A percentile compares a stretch with the other conserved stretches of the same genome.
These are phyloP conservation scores for Cucurbita maxima DNA, from an alignment of 306 rosid species.

Conservation along the genomic window DNA sequence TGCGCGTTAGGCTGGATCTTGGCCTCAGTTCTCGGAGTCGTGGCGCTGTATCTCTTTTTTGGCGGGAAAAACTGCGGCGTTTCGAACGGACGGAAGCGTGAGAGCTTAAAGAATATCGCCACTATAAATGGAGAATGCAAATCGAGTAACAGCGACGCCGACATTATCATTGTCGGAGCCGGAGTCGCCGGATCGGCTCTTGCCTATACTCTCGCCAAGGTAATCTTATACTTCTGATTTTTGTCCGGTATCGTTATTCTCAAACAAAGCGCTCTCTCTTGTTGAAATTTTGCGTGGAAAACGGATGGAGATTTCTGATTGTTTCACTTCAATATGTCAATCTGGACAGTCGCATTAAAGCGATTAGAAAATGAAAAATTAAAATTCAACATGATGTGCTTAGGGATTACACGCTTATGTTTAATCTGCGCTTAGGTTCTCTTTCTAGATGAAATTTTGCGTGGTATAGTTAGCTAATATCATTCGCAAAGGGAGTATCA, in stretches of 20 bases:
- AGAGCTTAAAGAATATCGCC: conserved; percentile 20
- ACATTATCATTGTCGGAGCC: conserved; percentile 83
- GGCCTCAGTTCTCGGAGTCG: conserved; percentile 21
- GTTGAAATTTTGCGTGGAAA: not conserved
- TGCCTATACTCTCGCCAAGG: conserved; percentile 91
- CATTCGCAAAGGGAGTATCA: not conserved
- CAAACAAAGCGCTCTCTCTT: not conserved
- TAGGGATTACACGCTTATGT: not conserved
- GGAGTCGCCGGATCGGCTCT: conserved; percentile 95
- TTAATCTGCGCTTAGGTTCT: not conserved
- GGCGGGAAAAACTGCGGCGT: conserved; percentile 7
- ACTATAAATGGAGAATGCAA: conserved; percentile 40
- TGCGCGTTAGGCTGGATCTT: conserved; percentile 36
- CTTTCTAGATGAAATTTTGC: not conserved
- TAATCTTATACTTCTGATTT: conserved; percentile 1
- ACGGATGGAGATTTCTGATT: not conserved
- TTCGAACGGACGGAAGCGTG: conserved; percentile 13
- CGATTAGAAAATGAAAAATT: not conserved
- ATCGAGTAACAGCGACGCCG: conserved; percentile 32
- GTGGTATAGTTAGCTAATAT: not conserved
- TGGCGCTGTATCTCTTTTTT: conserved; percentile 21
- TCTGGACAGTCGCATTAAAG: not conserved
- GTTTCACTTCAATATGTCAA: not conserved
- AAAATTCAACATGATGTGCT: not conserved
- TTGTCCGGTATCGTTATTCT: not conserved